Evolutionary conservation across 768 basidiomycete genomes (phyloP).

Genomic region (Lentinus brumalis): DNA sequence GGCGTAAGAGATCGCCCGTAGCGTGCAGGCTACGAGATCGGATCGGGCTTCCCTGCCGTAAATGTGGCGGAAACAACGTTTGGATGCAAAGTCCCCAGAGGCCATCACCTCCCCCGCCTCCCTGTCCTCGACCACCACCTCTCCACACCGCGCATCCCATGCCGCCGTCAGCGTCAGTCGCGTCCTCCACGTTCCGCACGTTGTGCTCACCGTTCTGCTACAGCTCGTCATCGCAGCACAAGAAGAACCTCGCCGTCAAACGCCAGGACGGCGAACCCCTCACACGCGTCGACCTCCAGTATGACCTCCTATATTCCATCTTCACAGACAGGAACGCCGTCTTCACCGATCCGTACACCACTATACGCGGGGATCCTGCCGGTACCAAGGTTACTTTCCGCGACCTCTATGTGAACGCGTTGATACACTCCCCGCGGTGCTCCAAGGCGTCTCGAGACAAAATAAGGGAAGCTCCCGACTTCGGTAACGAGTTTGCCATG

Average conservation of each 20-base stretch:
- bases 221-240: conserved; percentile 45
- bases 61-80: conserved; percentile 31
- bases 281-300: conserved; percentile 69
- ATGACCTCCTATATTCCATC: conserved; percentile 45
- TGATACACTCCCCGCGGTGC: conserved; percentile 61
- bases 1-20: conserved; percentile 17
- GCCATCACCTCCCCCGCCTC: conserved; percentile 13
- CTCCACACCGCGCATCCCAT: conserved; percentile 16
- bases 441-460: conserved; percentile 74
- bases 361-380: conserved; percentile 37
- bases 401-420: conserved; percentile 49
- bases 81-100: conserved; percentile 9
- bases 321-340: conserved; percentile 47
- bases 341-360: conserved; percentile 65
- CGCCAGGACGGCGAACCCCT: conserved; percentile 67
- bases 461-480: conserved; percentile 58
- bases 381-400: conserved; percentile 43
- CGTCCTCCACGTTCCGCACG: neutral
- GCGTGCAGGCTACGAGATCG: conserved; percentile 32
- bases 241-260: conserved; percentile 47
- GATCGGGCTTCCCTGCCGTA: conserved; percentile 29
- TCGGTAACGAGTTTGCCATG: conserved; percentile 74
- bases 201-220: conserved; percentile 29
- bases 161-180: conserved; percentile 27
- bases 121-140: neutral